These are phyloP conservation scores for Tetrapisispora iriomotensis DNA, from an alignment of 805 yeast genomes.

Conservation along the genomic window DNA sequence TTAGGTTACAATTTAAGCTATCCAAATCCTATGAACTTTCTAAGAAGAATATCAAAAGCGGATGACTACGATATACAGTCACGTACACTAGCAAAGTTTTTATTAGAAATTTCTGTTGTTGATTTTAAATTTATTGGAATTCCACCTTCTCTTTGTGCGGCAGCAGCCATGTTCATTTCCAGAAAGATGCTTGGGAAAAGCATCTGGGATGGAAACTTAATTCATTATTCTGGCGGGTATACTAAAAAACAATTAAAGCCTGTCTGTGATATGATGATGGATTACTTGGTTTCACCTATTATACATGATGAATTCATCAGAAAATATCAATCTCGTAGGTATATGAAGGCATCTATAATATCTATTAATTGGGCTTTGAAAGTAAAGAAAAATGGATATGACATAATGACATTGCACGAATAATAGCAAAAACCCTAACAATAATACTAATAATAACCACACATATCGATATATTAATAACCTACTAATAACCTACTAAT, in stretches of 20 bases:
- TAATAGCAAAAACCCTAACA: neutral
- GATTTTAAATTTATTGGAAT: slow-evolving; percentile 72
- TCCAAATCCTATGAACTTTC: slow-evolving; percentile 88
- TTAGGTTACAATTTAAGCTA: slow-evolving; percentile 70
- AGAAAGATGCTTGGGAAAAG: slow-evolving; percentile 61
- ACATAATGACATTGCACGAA: slow-evolving; percentile 33
- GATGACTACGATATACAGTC: slow-evolving; percentile 87
- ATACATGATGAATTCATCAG: slow-evolving; percentile 88
- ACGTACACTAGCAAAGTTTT: slow-evolving; percentile 81
- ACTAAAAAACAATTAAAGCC: slow-evolving; percentile 62
- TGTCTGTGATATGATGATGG: slow-evolving; percentile 63
- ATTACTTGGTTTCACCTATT: slow-evolving; percentile 69
- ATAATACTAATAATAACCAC: neutral
- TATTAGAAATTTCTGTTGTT: slow-evolving; percentile 72
- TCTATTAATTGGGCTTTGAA: slow-evolving; percentile 80
- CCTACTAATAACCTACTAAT: no score
- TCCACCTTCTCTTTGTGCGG: slow-evolving; percentile 75
- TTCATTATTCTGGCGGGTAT: slow-evolving; percentile 89
- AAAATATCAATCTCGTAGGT: slow-evolving; percentile 83
- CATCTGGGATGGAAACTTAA: slow-evolving; percentile 78
- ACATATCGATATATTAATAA: no score
- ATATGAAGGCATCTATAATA: slow-evolving; percentile 72
- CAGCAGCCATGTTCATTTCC: slow-evolving; percentile 82
- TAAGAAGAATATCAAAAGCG: slow-evolving; percentile 86
- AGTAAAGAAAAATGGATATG: slow-evolving; percentile 30